Evolutionary conservation across 2,329 filamentous ascomycete species (phyloP), one percentile per base, ranked within the genome.

Genomic region (Dactylellina drechsleri): DNA sequence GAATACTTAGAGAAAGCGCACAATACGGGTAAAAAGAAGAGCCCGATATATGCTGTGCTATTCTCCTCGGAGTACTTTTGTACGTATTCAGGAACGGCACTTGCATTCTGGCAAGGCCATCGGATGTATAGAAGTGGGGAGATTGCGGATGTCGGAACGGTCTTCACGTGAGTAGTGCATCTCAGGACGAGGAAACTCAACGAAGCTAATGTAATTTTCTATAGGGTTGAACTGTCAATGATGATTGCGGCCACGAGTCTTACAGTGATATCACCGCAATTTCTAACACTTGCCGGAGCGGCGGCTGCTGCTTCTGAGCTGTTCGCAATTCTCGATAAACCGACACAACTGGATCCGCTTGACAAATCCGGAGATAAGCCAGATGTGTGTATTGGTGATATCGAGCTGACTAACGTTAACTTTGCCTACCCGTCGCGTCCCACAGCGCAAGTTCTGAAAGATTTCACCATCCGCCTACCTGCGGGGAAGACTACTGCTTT

Each of bases 351-450:
- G 2, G 83, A 86, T 66, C 82, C 85, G 0, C 79, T 85, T 1
- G 83, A 82, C 0, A 76, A 80, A 0, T 79, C 80, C 0, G 85
- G 85, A 1, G 66, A 78, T 0, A 80, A 79, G 54, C 81, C 79
- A 2, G 77, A 79, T 0, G 74, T 79, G 2, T 81, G 83, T 43
- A 72, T 77, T 12, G 85, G 83, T 1, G 85, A 90, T 60, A 89
- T 91, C 57, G 82, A 85, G 4, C 87, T 93, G 28, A 61, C 87
- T 10, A 84, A 87, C 49, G 86, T 93, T 10, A 86, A 85, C n/a
- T 93, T 93, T 79, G 87, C 90, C 1, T 93, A 93, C 78, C 91
- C 91, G 0, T 68, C 83, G 4, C 79, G 83, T 77, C 71, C 82
- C 77, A 80, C 75, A 66, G 64, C 57, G 0, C 62, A 65, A 41